These are phyloP conservation scores for Aureobasidium zeae DNA, from an alignment of 2,329 filamentous ascomycete species.

Conservation along the genomic window DNA sequence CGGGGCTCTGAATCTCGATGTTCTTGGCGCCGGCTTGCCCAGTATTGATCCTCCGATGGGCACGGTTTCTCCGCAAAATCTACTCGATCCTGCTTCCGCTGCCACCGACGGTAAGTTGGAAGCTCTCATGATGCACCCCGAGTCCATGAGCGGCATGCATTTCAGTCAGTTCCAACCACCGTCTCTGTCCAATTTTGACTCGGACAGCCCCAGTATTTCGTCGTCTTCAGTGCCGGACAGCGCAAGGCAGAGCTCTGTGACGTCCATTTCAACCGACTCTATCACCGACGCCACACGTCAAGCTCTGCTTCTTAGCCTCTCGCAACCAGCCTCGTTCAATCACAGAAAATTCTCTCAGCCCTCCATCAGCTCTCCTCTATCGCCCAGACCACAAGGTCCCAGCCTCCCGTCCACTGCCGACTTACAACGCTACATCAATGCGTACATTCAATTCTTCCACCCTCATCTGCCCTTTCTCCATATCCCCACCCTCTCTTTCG, in stretches of 20 bases:
- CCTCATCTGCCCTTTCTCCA: constrained; percentile 93
- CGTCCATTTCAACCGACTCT: constrained; percentile 53
- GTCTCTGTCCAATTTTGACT: constrained; percentile 53
- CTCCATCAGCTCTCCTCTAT: constrained; percentile 45
- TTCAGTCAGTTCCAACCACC: constrained; percentile 43
- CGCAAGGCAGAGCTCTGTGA: constrained; percentile 50
- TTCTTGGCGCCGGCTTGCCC: constrained; percentile 64
- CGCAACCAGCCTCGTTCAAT: constrained; percentile 48
- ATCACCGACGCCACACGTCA: constrained; percentile 59
- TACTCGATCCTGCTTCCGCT: constrained; percentile 55
- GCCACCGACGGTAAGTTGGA: constrained; percentile 66
- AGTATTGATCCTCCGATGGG: constrained; percentile 62
- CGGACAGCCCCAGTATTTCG: constrained; percentile 53
- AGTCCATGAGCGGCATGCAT: constrained; percentile 52
- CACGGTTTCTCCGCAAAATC: constrained; percentile 68
- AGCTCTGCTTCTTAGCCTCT: constrained; percentile 52
- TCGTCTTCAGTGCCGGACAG: constrained; percentile 63
- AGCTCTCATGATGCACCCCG: constrained; percentile 50
- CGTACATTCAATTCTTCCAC: constrained; percentile 87
- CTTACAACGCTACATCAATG: constrained; percentile 79
- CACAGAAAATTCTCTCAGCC: constrained; percentile 52
- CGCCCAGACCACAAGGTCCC: constrained; percentile 33
- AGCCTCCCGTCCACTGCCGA: constrained; percentile 71
- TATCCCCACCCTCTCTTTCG: constrained; percentile 83
- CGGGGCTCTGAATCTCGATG: constrained; percentile 65